Conservation (phyloP, 83 land plant genomes). For the Thuja plicata region DNA sequence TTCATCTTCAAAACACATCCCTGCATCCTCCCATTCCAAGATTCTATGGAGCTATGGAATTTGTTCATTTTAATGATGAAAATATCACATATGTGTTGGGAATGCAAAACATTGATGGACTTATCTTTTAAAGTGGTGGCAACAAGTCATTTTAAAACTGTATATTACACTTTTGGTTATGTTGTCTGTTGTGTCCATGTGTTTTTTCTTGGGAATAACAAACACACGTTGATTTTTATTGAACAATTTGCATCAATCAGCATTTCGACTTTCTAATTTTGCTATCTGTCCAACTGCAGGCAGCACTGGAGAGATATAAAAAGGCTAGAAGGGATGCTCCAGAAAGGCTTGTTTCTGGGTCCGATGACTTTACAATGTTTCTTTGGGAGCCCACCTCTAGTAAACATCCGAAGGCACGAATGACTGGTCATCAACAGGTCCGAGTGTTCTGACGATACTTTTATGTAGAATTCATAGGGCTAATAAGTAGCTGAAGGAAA, state of each 20-base stretch:
- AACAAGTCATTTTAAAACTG: neutral
- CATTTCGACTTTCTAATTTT: neutral
- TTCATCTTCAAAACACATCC: too few species aligned
- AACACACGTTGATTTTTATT: neutral
- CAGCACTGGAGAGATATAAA: constrained; percentile 76
- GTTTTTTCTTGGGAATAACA: neutral
- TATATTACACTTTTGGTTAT: neutral
- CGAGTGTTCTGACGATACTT: constrained; percentile 4
- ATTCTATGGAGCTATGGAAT: neutral
- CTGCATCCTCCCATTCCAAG: neutral
- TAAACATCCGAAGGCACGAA: constrained; percentile 93
- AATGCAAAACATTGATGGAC: neutral
- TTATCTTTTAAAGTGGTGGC: neutral
- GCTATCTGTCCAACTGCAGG: constrained; percentile 33
- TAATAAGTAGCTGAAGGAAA: neutral
- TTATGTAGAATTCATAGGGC: neutral
- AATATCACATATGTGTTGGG: neutral
- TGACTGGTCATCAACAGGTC: constrained; percentile 99
- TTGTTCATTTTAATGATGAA: neutral
- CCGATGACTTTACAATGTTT: constrained; percentile 99
- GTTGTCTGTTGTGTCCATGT: neutral
- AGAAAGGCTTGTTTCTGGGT: constrained; percentile 94
- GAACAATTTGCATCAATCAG: neutral
- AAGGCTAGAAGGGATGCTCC: constrained; percentile 82
- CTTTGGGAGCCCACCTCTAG: constrained; percentile 92